Evolutionary conservation across 768 basidiomycete species (phyloP).

Genomic region (Tulasnella sp.): DNA sequence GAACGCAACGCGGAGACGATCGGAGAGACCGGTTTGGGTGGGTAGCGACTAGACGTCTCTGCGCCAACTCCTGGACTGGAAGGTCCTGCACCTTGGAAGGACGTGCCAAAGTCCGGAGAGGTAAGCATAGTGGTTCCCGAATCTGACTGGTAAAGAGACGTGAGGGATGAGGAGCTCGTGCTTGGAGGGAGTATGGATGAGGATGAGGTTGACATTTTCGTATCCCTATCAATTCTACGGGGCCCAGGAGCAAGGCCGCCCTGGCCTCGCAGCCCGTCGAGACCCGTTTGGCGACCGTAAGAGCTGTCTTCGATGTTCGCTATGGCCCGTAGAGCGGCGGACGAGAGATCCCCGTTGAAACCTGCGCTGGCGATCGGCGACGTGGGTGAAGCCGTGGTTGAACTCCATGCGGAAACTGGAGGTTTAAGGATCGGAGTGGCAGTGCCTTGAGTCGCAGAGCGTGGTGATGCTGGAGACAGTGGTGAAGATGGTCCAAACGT

Average conservation of each 20-base stretch:
- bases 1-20: conserved; percentile 15
- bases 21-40: conserved; percentile 5
- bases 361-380: background rate
- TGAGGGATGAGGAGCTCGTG: conserved; percentile 30
- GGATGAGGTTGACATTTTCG: conserved; percentile 28
- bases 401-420: conserved; percentile 9
- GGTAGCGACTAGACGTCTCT: background rate
- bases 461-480: background rate
- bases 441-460: background rate
- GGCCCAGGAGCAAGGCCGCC: background rate
- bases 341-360: background rate
- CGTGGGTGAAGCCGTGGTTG: conserved; percentile 12
- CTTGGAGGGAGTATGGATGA: conserved; percentile 30
- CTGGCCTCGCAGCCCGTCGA: background rate
- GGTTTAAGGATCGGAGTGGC: background rate
- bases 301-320: background rate
- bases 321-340: background rate
- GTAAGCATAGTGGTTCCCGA: conserved; percentile 16
- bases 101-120: conserved; percentile 7
- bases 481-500: background rate
- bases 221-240: conserved; percentile 9
- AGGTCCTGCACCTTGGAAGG: background rate
- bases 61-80: background rate
- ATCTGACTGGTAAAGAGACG: conserved; percentile 27
- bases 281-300: background rate